phyloP scores from a whole-genome alignment of 2,329 filamentous ascomycete genomes.

The Alternaria atra region DNA sequence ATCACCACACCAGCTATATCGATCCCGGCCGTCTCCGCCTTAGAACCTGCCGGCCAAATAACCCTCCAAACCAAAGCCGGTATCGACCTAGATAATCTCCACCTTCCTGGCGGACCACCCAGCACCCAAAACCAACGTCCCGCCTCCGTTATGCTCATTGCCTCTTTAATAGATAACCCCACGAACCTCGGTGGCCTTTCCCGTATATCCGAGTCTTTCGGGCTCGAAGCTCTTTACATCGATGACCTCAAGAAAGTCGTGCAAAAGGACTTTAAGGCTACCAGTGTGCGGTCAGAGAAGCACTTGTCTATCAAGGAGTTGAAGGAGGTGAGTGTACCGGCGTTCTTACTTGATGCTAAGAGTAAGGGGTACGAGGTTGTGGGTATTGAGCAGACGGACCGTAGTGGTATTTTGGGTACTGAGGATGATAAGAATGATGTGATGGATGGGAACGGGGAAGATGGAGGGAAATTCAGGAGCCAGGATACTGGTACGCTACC shows the following conservation, averaged over 20 bases:
- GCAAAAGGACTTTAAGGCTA: slow-evolving; percentile 60
- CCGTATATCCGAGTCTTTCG: slow-evolving; percentile 62
- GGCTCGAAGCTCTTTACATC: slow-evolving; percentile 57
- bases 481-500: slow-evolving; percentile 42
- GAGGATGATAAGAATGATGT: slow-evolving; percentile 10
- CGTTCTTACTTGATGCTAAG: slow-evolving; percentile 54
- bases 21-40: background rate
- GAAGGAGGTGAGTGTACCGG: slow-evolving; percentile 40
- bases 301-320: slow-evolving; percentile 58
- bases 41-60: slow-evolving; percentile 13
- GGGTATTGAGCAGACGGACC: slow-evolving; percentile 64
- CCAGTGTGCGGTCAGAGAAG: slow-evolving; percentile 59
- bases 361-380: slow-evolving; percentile 61
- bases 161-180: slow-evolving; percentile 61
- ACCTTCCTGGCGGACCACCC: slow-evolving; percentile 29
- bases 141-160: slow-evolving; percentile 57
- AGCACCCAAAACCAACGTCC: slow-evolving; percentile 31
- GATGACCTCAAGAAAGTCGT: slow-evolving; percentile 51
- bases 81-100: slow-evolving; percentile 49
- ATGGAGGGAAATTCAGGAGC: background rate
- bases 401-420: slow-evolving; percentile 56
- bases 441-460: background rate
- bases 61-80: slow-evolving; percentile 64
- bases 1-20: background rate
- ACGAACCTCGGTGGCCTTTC: slow-evolving; percentile 62